A percentile compares a stretch with the other conserved stretches of the same genome.
These are phyloP conservation scores for Trichoderma koningii DNA, from an alignment of 2,329 filamentous ascomycete genomes.

Conservation along the genomic window DNA sequence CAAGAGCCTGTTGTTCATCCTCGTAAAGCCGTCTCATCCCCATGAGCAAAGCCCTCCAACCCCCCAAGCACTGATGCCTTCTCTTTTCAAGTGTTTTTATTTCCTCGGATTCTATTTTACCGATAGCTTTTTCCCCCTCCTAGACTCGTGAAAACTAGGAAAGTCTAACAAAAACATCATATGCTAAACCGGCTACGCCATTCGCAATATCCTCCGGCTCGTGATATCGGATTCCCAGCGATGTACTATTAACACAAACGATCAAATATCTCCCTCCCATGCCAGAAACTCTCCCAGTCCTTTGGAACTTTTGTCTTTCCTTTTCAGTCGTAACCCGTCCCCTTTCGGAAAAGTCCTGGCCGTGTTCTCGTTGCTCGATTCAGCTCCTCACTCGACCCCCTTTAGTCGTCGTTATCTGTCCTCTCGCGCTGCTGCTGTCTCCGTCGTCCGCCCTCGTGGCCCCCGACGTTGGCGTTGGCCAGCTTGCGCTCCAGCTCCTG, in stretches of 20 bases:
- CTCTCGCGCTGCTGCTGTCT: constrained; percentile 45
- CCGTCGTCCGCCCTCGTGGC: constrained; percentile 39
- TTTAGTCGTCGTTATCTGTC: constrained; percentile 60
- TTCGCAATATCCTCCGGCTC: constrained; percentile 40
- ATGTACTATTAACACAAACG: constrained; percentile 42
- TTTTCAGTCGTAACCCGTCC: background rate
- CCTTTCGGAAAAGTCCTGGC: constrained; percentile 6
- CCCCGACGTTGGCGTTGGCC: constrained; percentile 42
- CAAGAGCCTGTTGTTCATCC: no score
- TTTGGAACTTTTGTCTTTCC: constrained; percentile 1
- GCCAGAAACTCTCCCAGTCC: constrained; percentile 30
- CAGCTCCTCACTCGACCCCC: constrained; percentile 25
- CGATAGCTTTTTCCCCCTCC: constrained; percentile 24
- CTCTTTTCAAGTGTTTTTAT: constrained; percentile 18
- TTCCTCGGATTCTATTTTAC: constrained; percentile 26
- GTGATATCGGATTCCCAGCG: constrained; percentile 34
- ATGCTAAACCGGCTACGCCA: constrained; percentile 45
- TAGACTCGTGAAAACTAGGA: constrained; percentile 16
- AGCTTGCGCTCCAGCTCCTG: constrained; percentile 71
- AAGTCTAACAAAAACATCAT: constrained; percentile 36
- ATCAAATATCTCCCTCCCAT: constrained; percentile 29
- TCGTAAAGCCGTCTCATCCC: no score
- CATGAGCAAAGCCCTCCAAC: background rate
- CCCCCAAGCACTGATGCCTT: background rate
- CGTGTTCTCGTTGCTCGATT: constrained; percentile 10